Percentiles rank a stretch among this genome's conserved stretches.
Conservation (phyloP, 805 yeast genomes). For the Myxozyma vanderwaltii region DNA sequence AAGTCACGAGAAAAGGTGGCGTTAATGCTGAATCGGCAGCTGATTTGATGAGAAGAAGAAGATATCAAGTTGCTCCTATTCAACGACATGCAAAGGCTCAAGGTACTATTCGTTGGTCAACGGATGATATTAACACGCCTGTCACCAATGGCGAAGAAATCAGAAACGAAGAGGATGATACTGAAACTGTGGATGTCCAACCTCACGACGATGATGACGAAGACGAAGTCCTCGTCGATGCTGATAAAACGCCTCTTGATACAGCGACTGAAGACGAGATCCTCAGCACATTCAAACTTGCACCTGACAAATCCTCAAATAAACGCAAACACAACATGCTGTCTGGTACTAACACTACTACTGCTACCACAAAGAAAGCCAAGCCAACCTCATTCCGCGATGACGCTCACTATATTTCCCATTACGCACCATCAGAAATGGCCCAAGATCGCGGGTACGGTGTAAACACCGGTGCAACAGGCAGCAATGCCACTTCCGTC, state of each 20-base stretch:
- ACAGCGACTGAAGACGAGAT: conserved; percentile 44
- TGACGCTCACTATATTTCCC: conserved; percentile 78
- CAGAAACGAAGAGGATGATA: conserved; percentile 41
- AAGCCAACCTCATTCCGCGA: conserved; percentile 65
- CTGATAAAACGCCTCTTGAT: conserved; percentile 46
- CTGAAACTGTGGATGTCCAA: background rate
- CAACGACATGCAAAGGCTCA: conserved; percentile 73
- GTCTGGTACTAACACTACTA: background rate
- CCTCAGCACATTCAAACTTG: conserved; percentile 44
- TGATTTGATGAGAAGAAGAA: conserved; percentile 80
- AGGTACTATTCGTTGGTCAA: conserved; percentile 3
- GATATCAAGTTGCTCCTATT: conserved; percentile 85
- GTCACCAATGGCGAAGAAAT: conserved; percentile 38
- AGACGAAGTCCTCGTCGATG: background rate
- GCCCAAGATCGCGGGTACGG: conserved; percentile 79
- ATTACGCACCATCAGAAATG: conserved; percentile 79
- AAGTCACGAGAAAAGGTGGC: conserved; percentile 59
- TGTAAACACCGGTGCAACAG: conserved; percentile 37
- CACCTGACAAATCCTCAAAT: conserved; percentile 43
- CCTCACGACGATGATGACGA: background rate
- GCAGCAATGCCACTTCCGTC: conserved; percentile 29
- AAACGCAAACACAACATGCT: conserved; percentile 24
- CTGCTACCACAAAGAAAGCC: conserved; percentile 33
- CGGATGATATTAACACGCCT: background rate
- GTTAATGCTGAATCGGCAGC: conserved; percentile 67